Evolutionary conservation across 1,284 basidiomycete species (phyloP).

Genomic region (Takashimella tepidaria): DNA sequence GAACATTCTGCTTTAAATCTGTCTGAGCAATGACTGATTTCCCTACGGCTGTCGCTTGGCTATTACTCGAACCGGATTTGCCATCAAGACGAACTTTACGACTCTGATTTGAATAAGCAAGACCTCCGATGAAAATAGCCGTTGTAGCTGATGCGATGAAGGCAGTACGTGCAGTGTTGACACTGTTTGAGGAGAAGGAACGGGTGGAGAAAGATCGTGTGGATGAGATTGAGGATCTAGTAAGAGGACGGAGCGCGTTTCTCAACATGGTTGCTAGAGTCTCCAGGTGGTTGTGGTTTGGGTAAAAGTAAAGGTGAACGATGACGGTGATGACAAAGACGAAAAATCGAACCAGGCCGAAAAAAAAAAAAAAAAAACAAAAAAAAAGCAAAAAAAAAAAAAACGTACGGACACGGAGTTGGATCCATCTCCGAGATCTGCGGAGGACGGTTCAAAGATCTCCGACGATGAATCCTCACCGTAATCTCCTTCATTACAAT

Average conservation of each 20-base stretch:
- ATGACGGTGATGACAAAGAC: background rate
- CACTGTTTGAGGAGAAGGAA: background rate
- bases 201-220: background rate
- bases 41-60: background rate
- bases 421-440: background rate
- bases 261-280: slow-evolving; percentile 4
- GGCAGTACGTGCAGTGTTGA: background rate
- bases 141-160: background rate
- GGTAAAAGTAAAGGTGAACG: background rate
- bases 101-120: background rate
- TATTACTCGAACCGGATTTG: background rate
- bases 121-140: background rate
- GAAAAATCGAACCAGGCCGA: background rate
- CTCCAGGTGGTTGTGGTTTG: too few species aligned
- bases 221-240: background rate
- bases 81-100: background rate
- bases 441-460: slow-evolving; percentile 7
- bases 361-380: background rate
- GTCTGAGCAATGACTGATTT: background rate
- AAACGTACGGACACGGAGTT: too few species aligned
- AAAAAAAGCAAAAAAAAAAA: background rate
- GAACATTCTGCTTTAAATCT: slow-evolving; percentile 16
- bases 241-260: slow-evolving; percentile 7
- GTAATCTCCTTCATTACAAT: background rate
- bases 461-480: background rate